phyloP scores from a whole-genome alignment of 495 filamentous ascomycete genomes.

The Xylaria bambusicola region DNA sequence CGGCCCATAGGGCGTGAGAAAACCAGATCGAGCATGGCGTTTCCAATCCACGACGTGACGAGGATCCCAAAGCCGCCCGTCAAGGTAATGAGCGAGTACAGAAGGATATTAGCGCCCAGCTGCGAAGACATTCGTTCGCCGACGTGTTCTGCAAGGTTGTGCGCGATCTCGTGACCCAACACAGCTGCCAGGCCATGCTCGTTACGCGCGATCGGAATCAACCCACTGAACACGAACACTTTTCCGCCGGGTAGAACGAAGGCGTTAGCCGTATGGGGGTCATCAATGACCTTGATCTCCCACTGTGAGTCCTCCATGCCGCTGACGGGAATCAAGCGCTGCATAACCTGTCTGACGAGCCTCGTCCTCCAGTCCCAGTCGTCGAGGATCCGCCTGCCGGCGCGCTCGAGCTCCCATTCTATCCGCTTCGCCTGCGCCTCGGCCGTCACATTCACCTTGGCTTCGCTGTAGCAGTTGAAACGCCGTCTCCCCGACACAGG shows the following conservation, averaged over 20 bases:
- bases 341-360: conserved; percentile 68
- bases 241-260: conserved; percentile 93
- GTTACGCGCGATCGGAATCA: conserved; percentile 68
- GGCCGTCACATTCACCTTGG: conserved; percentile 57
- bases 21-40: conserved; percentile 58
- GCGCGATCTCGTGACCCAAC: conserved; percentile 92
- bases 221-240: conserved; percentile 88
- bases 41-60: conserved; percentile 45
- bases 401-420: conserved; percentile 44
- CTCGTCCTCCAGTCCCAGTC: conserved; percentile 41
- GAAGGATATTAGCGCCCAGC: conserved; percentile 56
- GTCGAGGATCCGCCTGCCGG: conserved; percentile 39
- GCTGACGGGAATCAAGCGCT: conserved; percentile 67
- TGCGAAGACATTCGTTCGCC: conserved; percentile 72
- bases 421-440: conserved; percentile 53
- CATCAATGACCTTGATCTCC: conserved; percentile 85
- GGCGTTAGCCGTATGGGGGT: conserved; percentile 64
- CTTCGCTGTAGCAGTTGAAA: conserved; percentile 72
- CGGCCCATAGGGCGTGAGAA: conserved; percentile 71
- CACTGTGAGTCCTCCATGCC: conserved; percentile 64
- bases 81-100: conserved; percentile 51
- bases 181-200: conserved; percentile 83
- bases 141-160: conserved; percentile 79
- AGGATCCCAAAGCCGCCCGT: conserved; percentile 52
- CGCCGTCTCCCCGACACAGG: conserved; percentile 77